Percentiles rank a stretch among this genome's conserved stretches.
These are phyloP conservation scores for Zelopaecilomyces penicillatus DNA, from an alignment of 2,329 filamentous ascomycete species.

Conservation along the genomic window DNA sequence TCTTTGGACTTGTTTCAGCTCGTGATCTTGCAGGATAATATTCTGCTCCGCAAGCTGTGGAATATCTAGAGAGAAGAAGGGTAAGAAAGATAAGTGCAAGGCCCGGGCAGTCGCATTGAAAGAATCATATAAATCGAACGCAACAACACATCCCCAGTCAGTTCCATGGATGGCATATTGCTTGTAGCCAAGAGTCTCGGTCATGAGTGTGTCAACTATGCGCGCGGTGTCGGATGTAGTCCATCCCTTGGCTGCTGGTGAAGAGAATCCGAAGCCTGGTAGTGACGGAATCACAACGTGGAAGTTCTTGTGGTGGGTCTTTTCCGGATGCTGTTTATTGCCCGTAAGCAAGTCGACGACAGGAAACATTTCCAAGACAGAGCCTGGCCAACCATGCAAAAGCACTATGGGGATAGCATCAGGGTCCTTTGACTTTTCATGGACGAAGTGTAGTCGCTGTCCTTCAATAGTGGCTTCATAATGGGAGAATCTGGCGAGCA, in stretches of 20 bases:
- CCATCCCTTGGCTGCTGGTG: slow-evolving; percentile 22
- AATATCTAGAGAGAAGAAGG: slow-evolving; percentile 6
- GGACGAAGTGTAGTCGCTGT: slow-evolving; percentile 18
- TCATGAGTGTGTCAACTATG: slow-evolving; percentile 30
- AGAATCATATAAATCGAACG: slow-evolving; percentile 10
- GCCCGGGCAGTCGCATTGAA: slow-evolving; percentile 10
- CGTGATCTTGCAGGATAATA: slow-evolving; percentile 7
- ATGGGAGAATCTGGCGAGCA: slow-evolving; percentile 5
- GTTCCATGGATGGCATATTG: slow-evolving; percentile 14
- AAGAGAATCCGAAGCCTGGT: slow-evolving; percentile 30
- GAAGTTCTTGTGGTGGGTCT: slow-evolving; percentile 7
- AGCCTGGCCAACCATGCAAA: slow-evolving; percentile 37
- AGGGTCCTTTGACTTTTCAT: slow-evolving; percentile 10
- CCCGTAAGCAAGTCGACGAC: slow-evolving; percentile 4
- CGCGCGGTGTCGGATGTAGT: slow-evolving; percentile 27
- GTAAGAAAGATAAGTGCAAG: slow-evolving; percentile 10
- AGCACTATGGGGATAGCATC: slow-evolving; percentile 31
- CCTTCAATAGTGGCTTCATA: slow-evolving; percentile 13
- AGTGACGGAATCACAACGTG: slow-evolving; percentile 24
- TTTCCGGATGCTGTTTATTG: neutral
- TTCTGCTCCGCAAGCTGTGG: slow-evolving; percentile 5
- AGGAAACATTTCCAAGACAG: slow-evolving; percentile 33
- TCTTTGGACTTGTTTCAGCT: slow-evolving; percentile 3
- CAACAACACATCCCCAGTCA: slow-evolving; percentile 9
- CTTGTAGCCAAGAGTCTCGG: slow-evolving; percentile 27